Percentiles rank a stretch among this genome's conserved stretches.
Conservation (phyloP, 83 land plant species). For the Larix sibirica region DNA sequence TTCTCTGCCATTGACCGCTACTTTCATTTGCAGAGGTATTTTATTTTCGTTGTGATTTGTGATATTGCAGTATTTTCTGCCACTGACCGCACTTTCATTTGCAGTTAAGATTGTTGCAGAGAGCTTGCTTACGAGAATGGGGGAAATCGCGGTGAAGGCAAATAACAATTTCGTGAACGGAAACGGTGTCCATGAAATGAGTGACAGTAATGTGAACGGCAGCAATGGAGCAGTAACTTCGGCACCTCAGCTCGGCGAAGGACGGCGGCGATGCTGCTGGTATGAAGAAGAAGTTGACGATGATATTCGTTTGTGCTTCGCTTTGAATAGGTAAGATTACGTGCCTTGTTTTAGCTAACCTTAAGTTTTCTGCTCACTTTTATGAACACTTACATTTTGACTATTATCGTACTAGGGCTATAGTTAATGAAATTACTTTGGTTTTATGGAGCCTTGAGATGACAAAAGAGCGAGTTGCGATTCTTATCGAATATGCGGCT, state of each 20-base stretch:
- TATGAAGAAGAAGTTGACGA: conserved; percentile 88
- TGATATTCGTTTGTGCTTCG: conserved; percentile 88
- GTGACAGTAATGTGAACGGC: neutral
- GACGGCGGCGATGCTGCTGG: conserved; percentile 48
- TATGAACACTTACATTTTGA: too few species aligned
- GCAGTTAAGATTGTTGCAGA: neutral
- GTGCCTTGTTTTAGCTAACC: neutral
- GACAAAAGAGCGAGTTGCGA: too few species aligned
- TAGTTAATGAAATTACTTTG: too few species aligned
- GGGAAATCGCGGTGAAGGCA: conserved; percentile 32
- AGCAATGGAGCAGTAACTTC: neutral
- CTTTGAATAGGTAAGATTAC: conserved; percentile 46
- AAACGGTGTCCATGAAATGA: neutral
- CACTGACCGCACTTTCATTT: neutral
- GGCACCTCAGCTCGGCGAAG: neutral
- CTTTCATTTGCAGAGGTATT: neutral
- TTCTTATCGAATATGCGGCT: too few species aligned
- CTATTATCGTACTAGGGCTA: too few species aligned
- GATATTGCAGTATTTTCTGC: neutral
- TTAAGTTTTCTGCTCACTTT: too few species aligned
- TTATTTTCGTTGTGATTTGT: too few species aligned
- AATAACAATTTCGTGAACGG: conserved; percentile 3
- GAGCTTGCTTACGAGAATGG: conserved; percentile 19
- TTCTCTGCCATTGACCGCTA: neutral
- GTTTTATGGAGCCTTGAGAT: too few species aligned